Evolutionary conservation across 2,329 filamentous ascomycete species (phyloP).

Genomic region (Cladosporium velox): DNA sequence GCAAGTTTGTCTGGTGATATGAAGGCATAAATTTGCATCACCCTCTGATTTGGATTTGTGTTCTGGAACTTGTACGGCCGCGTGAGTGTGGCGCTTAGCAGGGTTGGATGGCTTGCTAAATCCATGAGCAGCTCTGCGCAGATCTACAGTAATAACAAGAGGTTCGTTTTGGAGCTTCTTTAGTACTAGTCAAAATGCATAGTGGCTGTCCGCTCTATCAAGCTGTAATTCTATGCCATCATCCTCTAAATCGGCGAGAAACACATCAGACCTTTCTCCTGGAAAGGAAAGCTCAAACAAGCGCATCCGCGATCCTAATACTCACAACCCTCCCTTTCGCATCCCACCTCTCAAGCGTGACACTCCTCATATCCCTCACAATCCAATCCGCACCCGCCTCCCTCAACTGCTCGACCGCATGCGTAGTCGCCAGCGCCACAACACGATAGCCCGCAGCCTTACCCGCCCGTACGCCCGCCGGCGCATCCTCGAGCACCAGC

Average conservation of each 20-base stretch:
- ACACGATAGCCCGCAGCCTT: conserved; percentile 86
- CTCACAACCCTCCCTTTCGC: conserved; percentile 60
- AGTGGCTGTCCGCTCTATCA: background rate
- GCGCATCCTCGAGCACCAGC: conserved; percentile 85
- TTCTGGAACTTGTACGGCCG: background rate
- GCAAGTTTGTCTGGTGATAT: background rate
- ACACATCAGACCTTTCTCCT: background rate
- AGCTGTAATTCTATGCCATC: background rate
- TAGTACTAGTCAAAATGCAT: background rate
- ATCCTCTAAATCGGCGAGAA: background rate
- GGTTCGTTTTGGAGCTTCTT: background rate
- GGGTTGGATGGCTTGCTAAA: background rate
- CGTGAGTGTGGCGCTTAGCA: background rate
- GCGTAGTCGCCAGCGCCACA: conserved; percentile 81
- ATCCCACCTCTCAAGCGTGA: conserved; percentile 61
- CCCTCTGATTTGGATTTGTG: background rate
- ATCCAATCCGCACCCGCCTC: conserved; percentile 86
- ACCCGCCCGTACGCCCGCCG: conserved; percentile 78
- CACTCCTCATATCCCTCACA: conserved; percentile 74
- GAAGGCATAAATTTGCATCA: background rate
- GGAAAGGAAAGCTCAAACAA: conserved; percentile 37
- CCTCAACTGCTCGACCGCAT: conserved; percentile 69
- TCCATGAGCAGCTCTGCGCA: background rate
- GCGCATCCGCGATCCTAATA: conserved; percentile 67
- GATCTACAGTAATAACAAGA: background rate